phyloP scores from a whole-genome alignment of 257 asterid species.

The Solanum arcanum region DNA sequence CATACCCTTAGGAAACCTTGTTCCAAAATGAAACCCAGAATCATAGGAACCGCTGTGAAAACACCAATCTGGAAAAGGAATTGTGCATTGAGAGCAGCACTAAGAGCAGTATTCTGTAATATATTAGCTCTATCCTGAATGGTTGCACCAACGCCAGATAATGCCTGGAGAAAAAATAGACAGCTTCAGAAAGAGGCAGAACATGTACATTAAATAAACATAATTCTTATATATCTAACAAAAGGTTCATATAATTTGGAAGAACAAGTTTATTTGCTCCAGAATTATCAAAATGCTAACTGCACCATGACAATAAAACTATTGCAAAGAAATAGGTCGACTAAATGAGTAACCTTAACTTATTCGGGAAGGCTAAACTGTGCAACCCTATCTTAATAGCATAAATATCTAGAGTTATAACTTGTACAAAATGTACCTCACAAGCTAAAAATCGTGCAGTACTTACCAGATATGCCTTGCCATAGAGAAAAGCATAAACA shows the following conservation, averaged over 20 bases:
- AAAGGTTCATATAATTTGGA: not conserved
- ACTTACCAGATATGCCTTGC: constrained; percentile 92
- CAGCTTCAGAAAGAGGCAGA: not conserved
- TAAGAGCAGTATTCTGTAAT: constrained; percentile 49
- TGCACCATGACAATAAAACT: not conserved
- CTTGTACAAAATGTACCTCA: not conserved
- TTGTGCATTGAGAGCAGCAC: constrained; percentile 87
- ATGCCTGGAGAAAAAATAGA: constrained; percentile 42
- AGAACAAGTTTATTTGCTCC: not conserved
- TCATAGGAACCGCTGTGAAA: constrained; percentile 90
- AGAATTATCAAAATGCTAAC: not conserved
- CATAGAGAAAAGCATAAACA: constrained; percentile 79
- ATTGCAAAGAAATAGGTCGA: not conserved
- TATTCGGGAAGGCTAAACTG: not conserved
- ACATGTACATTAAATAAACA: not conserved
- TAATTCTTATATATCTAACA: not conserved
- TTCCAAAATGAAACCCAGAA: constrained; percentile 85
- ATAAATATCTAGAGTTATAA: not conserved
- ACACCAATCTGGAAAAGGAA: constrained; percentile 93
- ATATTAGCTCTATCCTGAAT: constrained; percentile 46
- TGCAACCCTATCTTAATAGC: not conserved
- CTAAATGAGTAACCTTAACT: not conserved
- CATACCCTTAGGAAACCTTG: constrained; percentile 91
- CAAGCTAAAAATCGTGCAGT: not conserved
- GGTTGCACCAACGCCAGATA: constrained; percentile 89